phyloP scores from a whole-genome alignment of 768 basidiomycete species.

The Leccinum obscurum region DNA sequence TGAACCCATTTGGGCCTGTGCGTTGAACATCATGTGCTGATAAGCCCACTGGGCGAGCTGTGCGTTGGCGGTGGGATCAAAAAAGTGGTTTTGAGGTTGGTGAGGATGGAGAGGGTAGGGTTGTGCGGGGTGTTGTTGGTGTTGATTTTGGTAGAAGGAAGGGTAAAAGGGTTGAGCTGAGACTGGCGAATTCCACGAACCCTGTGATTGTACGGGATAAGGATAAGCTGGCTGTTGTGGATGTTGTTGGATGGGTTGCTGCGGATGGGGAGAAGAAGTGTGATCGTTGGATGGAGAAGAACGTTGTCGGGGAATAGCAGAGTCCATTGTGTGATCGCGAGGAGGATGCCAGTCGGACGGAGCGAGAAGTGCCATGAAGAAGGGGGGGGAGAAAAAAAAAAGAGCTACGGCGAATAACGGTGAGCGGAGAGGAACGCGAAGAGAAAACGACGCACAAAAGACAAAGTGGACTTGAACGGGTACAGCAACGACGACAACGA shows the following conservation, averaged over 20 bases:
- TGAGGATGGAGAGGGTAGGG: constrained; percentile 46
- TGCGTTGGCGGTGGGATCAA: constrained; percentile 73
- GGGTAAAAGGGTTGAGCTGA: constrained; percentile 75
- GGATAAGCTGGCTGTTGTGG: constrained; percentile 49
- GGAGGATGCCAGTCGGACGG: constrained; percentile 73
- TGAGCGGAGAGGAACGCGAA: background rate
- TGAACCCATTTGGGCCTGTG: constrained; percentile 45
- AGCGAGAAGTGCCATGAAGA: constrained; percentile 77
- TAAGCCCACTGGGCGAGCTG: constrained; percentile 87
- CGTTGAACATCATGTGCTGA: constrained; percentile 87
- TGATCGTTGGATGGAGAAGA: constrained; percentile 61
- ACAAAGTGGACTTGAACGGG: background rate
- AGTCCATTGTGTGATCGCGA: constrained; percentile 62
- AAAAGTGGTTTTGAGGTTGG: constrained; percentile 59
- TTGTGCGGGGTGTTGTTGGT: constrained; percentile 51
- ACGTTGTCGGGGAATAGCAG: constrained; percentile 54
- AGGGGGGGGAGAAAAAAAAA: background rate
- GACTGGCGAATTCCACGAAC: constrained; percentile 68
- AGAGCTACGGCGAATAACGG: background rate
- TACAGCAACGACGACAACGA: background rate
- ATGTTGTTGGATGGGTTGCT: constrained; percentile 23
- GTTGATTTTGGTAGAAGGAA: constrained; percentile 72
- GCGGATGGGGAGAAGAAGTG: constrained; percentile 32
- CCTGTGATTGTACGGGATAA: constrained; percentile 69
- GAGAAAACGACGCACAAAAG: background rate